A percentile compares a stretch with the other conserved stretches of the same genome.
These are phyloP conservation scores for Teratosphaeria epicoccoides DNA, from an alignment of 2,329 filamentous ascomycete genomes.

Conservation along the genomic window DNA sequence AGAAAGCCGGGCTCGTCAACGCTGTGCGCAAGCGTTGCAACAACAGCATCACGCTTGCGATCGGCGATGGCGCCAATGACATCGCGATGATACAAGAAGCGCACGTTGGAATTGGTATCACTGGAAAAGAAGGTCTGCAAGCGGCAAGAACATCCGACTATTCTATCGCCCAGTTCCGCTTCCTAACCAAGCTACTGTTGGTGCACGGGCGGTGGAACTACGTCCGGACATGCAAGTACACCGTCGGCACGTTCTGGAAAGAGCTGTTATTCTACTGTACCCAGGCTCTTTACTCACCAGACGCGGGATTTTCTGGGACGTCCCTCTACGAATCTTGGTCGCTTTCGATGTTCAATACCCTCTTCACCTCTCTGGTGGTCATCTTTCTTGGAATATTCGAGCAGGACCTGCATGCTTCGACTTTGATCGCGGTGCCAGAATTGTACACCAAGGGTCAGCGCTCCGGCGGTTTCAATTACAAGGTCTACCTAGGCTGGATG, in stretches of 20 bases:
- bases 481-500: slow-evolving; percentile 71
- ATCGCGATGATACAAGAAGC: slow-evolving; percentile 91
- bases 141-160: slow-evolving; percentile 78
- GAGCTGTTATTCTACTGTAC: slow-evolving; percentile 39
- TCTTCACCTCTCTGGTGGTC: slow-evolving; percentile 45
- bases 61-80: slow-evolving; percentile 86
- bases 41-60: slow-evolving; percentile 71
- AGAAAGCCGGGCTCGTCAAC: slow-evolving; percentile 72
- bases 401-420: slow-evolving; percentile 63
- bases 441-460: slow-evolving; percentile 73
- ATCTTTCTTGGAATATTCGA: slow-evolving; percentile 79
- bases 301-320: slow-evolving; percentile 73
- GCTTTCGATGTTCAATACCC: slow-evolving; percentile 83
- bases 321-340: slow-evolving; percentile 76
- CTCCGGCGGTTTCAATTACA: slow-evolving; percentile 66
- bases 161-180: slow-evolving; percentile 77
- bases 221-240: slow-evolving; percentile 48
- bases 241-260: slow-evolving; percentile 82
- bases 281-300: slow-evolving; percentile 72
- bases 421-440: slow-evolving; percentile 70
- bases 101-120: slow-evolving; percentile 84
- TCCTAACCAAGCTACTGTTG: slow-evolving; percentile 47
- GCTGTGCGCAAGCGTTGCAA: slow-evolving; percentile 64
- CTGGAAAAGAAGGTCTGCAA: slow-evolving; percentile 76
- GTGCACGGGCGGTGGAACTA: slow-evolving; percentile 35